Evolutionary conservation across 139 green algal genomes (phyloP), one percentile per base, ranked within the genome.

Genomic region (Haematococcus sp.): DNA sequence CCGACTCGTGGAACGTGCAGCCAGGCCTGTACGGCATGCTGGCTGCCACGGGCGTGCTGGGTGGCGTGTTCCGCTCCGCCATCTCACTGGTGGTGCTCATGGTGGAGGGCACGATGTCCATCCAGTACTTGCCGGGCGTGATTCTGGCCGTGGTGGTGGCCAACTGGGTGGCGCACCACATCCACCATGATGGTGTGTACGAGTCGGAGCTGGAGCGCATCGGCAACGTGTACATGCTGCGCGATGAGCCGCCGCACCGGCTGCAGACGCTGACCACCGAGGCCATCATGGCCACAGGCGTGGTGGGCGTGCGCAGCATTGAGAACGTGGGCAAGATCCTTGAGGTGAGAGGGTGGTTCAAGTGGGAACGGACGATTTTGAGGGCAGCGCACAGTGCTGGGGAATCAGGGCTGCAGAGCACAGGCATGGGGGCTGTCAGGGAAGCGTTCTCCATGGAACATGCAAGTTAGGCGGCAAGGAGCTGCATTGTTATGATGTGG

Each of bases 1-100:
- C 89, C 3, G 43, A 65, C 11, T 16, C n/a, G 16, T 89, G 76
- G 81, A 83, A 87, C 68, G 79, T 89, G 30, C 80, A 86, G 78
- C 84, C 85, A 22, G 85, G 85, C 34, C 61, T 97, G 35, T 97
- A 95, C 72, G 90, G 88, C 4, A 74, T 98, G 28, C 81, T 97
- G 40, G 90, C 87, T 28, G 90, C 85, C 34, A 90, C 93, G 1
- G 89, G 91, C 15, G 85, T 92, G 70, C 84, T 98, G 35, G 92
- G 84, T 0, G 93, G 92, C 33, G 90, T 97, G 15, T 98, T 98
- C 84, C 78, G 93, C n/a, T 85, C 81, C 11, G 87, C 83, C 67
- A 93, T 98, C 63, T 93, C 86, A 0, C 88, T 98, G 51, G 93
- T 98, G 43, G 89, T 95, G 7, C 89, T 97, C 64, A 82, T 97